These are phyloP conservation scores for Cladosporium sp. DNA, from an alignment of 2,329 filamentous ascomycete genomes.

Conservation along the genomic window DNA sequence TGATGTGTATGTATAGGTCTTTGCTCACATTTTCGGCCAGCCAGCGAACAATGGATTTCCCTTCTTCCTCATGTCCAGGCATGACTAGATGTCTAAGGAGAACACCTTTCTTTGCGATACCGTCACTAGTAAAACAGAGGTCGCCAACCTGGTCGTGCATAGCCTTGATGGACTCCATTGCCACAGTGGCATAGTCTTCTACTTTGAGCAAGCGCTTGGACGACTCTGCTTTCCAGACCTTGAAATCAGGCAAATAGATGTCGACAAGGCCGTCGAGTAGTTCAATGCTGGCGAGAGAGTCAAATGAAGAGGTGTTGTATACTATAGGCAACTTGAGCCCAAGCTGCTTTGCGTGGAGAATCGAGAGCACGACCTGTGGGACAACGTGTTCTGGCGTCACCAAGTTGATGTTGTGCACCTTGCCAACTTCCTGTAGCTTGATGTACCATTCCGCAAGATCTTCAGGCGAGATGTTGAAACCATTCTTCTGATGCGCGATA, in stretches of 20 bases:
- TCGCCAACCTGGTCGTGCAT: constrained; percentile 83
- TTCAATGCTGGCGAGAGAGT: constrained; percentile 66
- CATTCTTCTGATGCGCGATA: constrained; percentile 76
- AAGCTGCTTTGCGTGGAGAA: constrained; percentile 66
- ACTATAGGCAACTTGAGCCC: constrained; percentile 70
- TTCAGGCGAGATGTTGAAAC: constrained; percentile 73
- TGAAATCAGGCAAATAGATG: constrained; percentile 86
- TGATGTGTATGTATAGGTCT: constrained; percentile 78
- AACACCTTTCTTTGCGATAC: constrained; percentile 72
- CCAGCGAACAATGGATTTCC: constrained; percentile 69
- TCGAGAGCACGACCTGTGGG: constrained; percentile 73
- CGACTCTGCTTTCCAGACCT: constrained; percentile 66
- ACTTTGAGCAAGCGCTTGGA: constrained; percentile 72
- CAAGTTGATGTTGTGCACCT: constrained; percentile 85
- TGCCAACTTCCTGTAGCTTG: constrained; percentile 74
- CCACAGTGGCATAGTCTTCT: constrained; percentile 67
- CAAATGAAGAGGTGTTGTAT: constrained; percentile 81
- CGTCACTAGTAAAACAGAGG: constrained; percentile 74
- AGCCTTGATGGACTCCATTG: constrained; percentile 70
- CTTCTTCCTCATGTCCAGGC: constrained; percentile 74
- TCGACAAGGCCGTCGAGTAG: constrained; percentile 76
- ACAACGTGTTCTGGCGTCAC: constrained; percentile 85
- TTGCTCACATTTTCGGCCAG: constrained; percentile 67
- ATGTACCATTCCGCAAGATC: constrained; percentile 77
- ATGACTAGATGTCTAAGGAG: constrained; percentile 78